Base-by-base conservation (phyloP, 2,329 filamentous ascomycete genomes). In the Colletotrichum musae region DNA sequence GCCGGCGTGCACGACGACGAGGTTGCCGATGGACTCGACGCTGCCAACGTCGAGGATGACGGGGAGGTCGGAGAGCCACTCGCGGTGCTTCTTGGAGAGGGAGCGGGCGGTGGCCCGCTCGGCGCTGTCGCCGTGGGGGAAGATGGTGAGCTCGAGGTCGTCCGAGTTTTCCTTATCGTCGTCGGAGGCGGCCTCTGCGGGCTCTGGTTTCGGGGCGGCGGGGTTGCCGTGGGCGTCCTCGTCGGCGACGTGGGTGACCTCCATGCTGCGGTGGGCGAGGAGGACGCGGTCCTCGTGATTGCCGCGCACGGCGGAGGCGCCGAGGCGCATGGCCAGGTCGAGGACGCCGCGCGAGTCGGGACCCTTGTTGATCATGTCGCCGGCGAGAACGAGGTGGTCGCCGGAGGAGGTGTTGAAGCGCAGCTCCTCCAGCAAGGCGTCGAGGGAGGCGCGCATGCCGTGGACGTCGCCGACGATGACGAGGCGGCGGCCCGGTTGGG, bases 401-500 rank as follows among this genome's bases (percentile, higher is more conserved):
- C 82, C 84, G 15, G 26, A 43, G 2, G 32, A 73, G 15, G 68
- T 61, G 68, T 91, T 79, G 79, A 94, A 95, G 16, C 84, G 77
- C 24, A 92, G 82, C 75, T 93, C 91, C 5, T 86, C 78, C 28
- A 98, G 86, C 13, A 98, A 85, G 16, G 84, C 77, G 77, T 85
- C 81, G 77, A 94, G 85, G 70, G 94, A 88, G 13, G 87, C 78
- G 73, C 89, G 89, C 84, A 96, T 96, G 57, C 96, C 96, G 82
- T 98, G 95, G 15, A 98, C 94, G 81, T 99, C 96, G 63, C 96
- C 95, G 41, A 98, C 85, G 70, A 98, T 85, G 41, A 98, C 84
- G 26, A 99, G 83, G 18, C 94, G 85, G 62, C 87, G 89, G 62
- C 62, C 51, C 24, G 82, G 75, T 45, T 83, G 81, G 21, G 77